Evolutionary conservation across 441 rosid species (phyloP).

Genomic region (Mallotus japonicus): DNA sequence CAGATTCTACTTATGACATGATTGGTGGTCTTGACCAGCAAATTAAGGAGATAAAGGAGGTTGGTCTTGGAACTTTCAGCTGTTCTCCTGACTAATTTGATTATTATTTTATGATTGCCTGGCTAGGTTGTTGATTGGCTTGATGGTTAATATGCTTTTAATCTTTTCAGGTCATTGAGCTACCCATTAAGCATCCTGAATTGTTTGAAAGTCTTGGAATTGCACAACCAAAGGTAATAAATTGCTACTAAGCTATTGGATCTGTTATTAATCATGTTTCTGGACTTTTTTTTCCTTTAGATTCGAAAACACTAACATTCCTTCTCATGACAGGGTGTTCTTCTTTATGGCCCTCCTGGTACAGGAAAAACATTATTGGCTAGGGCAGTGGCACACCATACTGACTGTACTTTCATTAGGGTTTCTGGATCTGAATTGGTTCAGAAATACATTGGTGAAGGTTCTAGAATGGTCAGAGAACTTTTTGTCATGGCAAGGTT

Average conservation of each 20-base stretch:
- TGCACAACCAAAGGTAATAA: conserved; percentile 85
- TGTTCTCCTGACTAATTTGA: not conserved
- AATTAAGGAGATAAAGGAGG: conserved; percentile 96
- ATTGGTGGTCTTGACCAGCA: conserved; percentile 96
- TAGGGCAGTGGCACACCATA: conserved; percentile 96
- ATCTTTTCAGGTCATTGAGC: conserved; percentile 79
- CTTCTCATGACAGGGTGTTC: conserved; percentile 58
- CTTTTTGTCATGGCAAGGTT: conserved; percentile 99
- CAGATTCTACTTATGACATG: conserved; percentile 96
- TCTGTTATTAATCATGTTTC: conserved; percentile 5
- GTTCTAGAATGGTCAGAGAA: conserved; percentile 97
- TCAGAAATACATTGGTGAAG: conserved; percentile 96
- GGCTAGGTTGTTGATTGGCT: conserved; percentile 11
- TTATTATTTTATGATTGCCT: not conserved
- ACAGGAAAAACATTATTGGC: conserved; percentile 95
- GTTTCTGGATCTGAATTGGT: conserved; percentile 97
- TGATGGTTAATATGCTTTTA: not conserved
- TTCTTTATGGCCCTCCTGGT: conserved; percentile 98
- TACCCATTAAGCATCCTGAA: conserved; percentile 83
- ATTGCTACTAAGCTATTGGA: not conserved
- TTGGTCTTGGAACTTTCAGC: conserved; percentile 10
- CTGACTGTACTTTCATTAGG: conserved; percentile 97
- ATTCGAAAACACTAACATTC: not conserved
- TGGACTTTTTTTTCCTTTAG: not conserved
- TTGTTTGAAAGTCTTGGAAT: conserved; percentile 94